These are phyloP conservation scores for Wickerhamiella vanderwaltii DNA, from an alignment of 805 yeast species.

Conservation along the genomic window DNA sequence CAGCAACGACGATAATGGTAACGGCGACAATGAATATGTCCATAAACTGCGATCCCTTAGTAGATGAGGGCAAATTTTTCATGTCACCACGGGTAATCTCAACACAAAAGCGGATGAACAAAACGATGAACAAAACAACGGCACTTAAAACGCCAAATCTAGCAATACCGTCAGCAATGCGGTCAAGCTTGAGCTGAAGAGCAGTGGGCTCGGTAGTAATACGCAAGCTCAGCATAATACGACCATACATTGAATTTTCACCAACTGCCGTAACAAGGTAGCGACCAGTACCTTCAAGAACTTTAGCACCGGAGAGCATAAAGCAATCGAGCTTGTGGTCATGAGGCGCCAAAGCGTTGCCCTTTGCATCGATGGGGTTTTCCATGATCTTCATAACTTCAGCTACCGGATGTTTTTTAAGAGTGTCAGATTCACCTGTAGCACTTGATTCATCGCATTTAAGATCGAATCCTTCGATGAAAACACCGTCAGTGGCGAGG, in stretches of 20 bases:
- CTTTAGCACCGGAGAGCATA: constrained; percentile 82
- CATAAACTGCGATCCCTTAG: constrained; percentile 74
- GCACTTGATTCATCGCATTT: constrained; percentile 87
- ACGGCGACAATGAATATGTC: constrained; percentile 82
- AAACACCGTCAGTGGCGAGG: constrained; percentile 74
- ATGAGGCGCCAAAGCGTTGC: constrained; percentile 21
- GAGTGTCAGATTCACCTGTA: constrained; percentile 87
- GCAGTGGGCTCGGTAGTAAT: constrained; percentile 80
- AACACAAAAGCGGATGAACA: constrained; percentile 63
- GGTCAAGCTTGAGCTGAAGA: constrained; percentile 65
- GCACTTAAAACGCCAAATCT: constrained; percentile 87
- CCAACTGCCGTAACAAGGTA: constrained; percentile 90
- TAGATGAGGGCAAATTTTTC: constrained; percentile 40
- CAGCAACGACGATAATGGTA: constrained; percentile 91
- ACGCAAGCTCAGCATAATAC: constrained; percentile 70
- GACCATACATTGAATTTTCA: constrained; percentile 75
- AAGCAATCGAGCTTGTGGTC: constrained; percentile 55
- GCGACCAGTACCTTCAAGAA: constrained; percentile 73
- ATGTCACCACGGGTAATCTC: constrained; percentile 35
- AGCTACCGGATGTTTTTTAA: constrained; percentile 52
- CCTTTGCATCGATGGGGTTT: constrained; percentile 26
- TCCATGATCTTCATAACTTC: constrained; percentile 24
- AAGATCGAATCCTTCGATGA: constrained; percentile 54
- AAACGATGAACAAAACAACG: constrained; percentile 59
- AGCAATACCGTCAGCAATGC: constrained; percentile 87